A percentile compares a stretch with the other conserved stretches of the same genome.
Conservation (phyloP, 345 rosid species). For the Reutealis trisperma region DNA sequence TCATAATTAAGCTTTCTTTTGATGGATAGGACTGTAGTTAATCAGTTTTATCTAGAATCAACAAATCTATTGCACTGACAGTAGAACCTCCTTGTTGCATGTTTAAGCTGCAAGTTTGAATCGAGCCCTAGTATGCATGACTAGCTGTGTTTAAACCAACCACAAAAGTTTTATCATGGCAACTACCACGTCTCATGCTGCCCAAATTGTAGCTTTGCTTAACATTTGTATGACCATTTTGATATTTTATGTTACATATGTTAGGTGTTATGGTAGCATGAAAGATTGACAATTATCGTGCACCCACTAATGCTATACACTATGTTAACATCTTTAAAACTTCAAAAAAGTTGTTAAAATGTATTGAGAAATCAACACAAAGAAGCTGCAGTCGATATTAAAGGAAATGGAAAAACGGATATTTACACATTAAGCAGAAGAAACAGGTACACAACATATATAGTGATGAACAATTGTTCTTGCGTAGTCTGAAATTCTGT, state of each 20-base stretch:
- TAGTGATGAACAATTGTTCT: background rate
- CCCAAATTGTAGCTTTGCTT: background rate
- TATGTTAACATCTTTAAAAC: background rate
- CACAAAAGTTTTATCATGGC: background rate
- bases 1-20: background rate
- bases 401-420: background rate
- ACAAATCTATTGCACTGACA: background rate
- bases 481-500: background rate
- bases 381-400: background rate
- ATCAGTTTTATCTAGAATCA: background rate
- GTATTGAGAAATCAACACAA: background rate
- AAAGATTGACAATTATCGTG: background rate
- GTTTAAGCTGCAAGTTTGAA: slow-evolving; percentile 6
- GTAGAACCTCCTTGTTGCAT: background rate
- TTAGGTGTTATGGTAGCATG: background rate
- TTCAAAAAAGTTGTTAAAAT: background rate
- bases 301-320: background rate
- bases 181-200: background rate
- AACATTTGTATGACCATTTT: too few relatives aligned
- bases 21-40: background rate
- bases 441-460: background rate
- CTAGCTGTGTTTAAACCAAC: background rate
- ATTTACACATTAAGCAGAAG: background rate
- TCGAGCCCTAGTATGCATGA: background rate
- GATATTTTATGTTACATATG: too few relatives aligned